Conservation (phyloP, 2,329 filamentous ascomycete genomes). For the Pseudogymnoascus sp. region DNA sequence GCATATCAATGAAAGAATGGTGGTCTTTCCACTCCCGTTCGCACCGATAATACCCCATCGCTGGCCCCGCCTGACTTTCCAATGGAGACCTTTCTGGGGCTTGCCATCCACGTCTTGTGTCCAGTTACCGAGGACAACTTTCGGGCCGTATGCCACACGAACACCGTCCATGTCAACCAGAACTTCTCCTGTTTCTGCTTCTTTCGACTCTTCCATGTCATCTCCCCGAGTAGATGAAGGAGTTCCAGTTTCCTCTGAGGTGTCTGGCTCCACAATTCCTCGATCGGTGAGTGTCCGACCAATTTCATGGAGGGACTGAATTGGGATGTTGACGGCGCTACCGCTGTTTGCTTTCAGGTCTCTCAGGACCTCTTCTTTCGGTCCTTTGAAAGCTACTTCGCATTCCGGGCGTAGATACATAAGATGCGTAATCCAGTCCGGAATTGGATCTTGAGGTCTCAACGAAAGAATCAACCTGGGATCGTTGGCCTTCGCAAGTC, state of each 20-base stretch:
- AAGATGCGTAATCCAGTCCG: slow-evolving; percentile 84
- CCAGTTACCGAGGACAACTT: slow-evolving; percentile 77
- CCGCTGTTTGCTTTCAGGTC: slow-evolving; percentile 43
- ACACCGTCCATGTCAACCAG: slow-evolving; percentile 85
- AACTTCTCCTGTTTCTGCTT: slow-evolving; percentile 41
- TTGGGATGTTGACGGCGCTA: slow-evolving; percentile 21
- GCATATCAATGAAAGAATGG: slow-evolving; percentile 81
- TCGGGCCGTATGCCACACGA: slow-evolving; percentile 70
- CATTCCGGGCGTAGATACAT: slow-evolving; percentile 63
- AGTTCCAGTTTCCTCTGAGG: background rate
- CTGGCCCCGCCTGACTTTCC: slow-evolving; percentile 76
- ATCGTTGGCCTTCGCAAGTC: slow-evolving; percentile 56
- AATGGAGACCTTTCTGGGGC: slow-evolving; percentile 59
- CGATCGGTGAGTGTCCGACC: slow-evolving; percentile 23
- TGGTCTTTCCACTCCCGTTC: slow-evolving; percentile 95
- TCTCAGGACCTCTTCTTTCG: slow-evolving; percentile 54
- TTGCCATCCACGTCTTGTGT: slow-evolving; percentile 47
- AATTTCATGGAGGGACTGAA: slow-evolving; percentile 24
- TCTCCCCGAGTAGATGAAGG: background rate
- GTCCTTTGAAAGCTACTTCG: slow-evolving; percentile 57
- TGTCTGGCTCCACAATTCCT: slow-evolving; percentile 21
- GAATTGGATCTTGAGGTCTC: slow-evolving; percentile 78
- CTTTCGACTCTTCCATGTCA: background rate
- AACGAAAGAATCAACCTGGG: slow-evolving; percentile 72
- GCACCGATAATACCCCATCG: slow-evolving; percentile 90